Percentiles rank a stretch among this genome's conserved stretches.
These are phyloP conservation scores for Lunularia cruciata DNA, from an alignment of 225 moss, liverwort and hornwort genomes.

Conservation along the genomic window DNA sequence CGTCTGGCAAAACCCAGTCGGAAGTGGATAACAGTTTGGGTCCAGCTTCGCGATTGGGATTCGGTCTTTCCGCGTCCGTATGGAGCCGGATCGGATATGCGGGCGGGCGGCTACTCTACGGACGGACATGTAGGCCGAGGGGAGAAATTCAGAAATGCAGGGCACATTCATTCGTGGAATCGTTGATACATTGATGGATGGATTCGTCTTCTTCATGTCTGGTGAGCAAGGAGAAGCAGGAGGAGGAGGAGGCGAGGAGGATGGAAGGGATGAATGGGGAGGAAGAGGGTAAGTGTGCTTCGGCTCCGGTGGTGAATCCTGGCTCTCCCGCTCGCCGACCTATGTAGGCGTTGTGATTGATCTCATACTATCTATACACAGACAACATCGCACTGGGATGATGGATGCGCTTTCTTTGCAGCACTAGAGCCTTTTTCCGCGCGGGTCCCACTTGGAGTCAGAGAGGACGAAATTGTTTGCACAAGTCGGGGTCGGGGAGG, in stretches of 20 bases:
- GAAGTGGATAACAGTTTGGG: no score
- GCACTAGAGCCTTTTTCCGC: slow-evolving; percentile 12
- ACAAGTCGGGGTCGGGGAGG: slow-evolving; percentile 11
- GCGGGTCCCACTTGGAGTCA: slow-evolving; percentile 22
- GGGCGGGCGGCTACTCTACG: neutral
- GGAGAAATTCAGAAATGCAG: no score
- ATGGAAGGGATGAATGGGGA: neutral
- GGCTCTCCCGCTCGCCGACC: neutral
- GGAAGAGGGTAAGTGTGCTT: neutral
- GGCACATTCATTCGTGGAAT: no score
- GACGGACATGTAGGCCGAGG: neutral
- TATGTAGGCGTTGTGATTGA: neutral
- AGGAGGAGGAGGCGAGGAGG: neutral
- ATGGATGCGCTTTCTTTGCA: slow-evolving; percentile 21
- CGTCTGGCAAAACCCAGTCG: no score
- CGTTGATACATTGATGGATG: no score
- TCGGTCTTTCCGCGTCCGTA: no score
- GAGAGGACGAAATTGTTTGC: slow-evolving; percentile 6
- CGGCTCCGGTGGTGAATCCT: no score
- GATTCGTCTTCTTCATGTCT: no score
- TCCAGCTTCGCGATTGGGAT: no score
- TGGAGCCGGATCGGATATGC: neutral
- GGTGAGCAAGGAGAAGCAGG: no score
- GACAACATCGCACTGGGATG: slow-evolving; percentile 10
- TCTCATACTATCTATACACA: no score